Conservation (phyloP, 2,329 filamentous ascomycete genomes). For the Exophiala spinifera region DNA sequence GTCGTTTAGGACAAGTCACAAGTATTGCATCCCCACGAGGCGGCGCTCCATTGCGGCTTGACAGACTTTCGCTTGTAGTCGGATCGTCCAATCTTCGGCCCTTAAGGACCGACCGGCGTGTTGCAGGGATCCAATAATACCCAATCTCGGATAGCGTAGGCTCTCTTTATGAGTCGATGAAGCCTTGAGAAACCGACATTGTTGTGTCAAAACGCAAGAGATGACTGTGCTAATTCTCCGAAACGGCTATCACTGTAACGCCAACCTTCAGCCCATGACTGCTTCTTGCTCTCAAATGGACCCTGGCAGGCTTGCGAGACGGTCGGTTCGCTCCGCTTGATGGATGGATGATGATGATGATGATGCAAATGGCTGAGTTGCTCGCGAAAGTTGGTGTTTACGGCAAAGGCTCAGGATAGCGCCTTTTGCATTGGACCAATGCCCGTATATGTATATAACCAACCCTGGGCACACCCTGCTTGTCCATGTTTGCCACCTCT, state of each 20-base stretch:
- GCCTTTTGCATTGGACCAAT: neutral
- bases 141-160: neutral
- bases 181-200: neutral
- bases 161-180: neutral
- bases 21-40: neutral
- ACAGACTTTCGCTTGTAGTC: neutral
- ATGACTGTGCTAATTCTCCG: conserved; percentile 5
- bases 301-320: neutral
- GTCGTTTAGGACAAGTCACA: neutral
- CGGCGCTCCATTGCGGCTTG: neutral
- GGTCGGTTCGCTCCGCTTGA: neutral
- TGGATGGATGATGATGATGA: too few species aligned
- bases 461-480: neutral
- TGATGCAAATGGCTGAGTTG: neutral
- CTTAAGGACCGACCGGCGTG: neutral
- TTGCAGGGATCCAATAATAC: neutral
- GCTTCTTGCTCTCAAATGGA: neutral
- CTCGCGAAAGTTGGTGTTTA: neutral
- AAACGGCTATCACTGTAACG: conserved; percentile 10
- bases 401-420: neutral
- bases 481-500: neutral
- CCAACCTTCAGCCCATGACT: conserved; percentile 11
- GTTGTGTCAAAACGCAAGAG: neutral
- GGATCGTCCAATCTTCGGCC: too few species aligned
- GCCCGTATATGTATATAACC: neutral